phyloP scores from a whole-genome alignment of 1,139 yeast species.

The Pichia sp. region DNA sequence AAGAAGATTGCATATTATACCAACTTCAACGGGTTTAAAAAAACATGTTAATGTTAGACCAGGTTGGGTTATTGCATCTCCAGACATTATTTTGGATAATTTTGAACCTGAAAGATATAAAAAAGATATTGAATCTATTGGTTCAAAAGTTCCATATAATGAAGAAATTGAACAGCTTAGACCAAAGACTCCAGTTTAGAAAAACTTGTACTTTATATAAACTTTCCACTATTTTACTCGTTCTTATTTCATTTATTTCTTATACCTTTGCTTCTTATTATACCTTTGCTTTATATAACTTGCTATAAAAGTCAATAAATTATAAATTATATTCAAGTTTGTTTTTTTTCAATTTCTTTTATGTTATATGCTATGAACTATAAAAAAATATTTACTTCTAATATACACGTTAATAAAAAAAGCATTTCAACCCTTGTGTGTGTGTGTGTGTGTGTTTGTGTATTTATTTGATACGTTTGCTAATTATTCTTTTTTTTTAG shows the following conservation, averaged over 20 bases:
- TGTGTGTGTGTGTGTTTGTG: background rate
- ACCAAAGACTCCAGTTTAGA: slow-evolving; percentile 63
- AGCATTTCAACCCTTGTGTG: background rate
- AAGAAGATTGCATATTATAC: slow-evolving; percentile 77
- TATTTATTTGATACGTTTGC: too few species aligned
- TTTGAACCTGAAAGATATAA: slow-evolving; percentile 46
- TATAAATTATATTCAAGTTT: background rate
- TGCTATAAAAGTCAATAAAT: background rate
- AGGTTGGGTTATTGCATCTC: slow-evolving; percentile 90
- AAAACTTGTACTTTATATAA: background rate
- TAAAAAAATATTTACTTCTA: background rate
- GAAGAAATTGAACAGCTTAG: slow-evolving; percentile 71
- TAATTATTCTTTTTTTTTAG: too few species aligned
- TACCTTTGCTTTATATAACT: background rate
- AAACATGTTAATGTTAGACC: slow-evolving; percentile 65
- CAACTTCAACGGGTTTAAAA: slow-evolving; percentile 55
- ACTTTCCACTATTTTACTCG: background rate
- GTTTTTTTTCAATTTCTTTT: background rate
- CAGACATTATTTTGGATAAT: slow-evolving; percentile 71
- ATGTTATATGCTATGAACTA: background rate
- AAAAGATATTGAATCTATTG: slow-evolving; percentile 36
- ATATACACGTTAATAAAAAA: slow-evolving; percentile 3
- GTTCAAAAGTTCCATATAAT: slow-evolving; percentile 54
- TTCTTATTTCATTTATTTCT: background rate
- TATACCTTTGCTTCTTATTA: background rate